phyloP scores from a whole-genome alignment of 169 alveolate species.

The Cryptosporidium muris region DNA sequence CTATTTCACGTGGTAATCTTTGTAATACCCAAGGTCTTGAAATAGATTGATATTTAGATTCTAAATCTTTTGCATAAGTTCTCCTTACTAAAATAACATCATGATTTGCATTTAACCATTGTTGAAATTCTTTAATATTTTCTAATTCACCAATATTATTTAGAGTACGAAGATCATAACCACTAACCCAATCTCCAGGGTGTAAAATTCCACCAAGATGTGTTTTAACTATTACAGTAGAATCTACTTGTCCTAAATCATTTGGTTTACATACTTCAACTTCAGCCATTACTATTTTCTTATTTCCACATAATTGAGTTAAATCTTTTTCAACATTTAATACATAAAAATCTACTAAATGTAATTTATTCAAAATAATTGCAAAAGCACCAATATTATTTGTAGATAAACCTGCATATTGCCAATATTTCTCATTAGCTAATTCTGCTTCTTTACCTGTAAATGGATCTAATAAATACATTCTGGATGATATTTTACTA shows the following conservation, averaged over 20 bases:
- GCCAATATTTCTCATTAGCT: constrained; percentile 85
- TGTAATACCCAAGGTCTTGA: constrained; percentile 74
- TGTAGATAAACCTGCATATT: constrained; percentile 72
- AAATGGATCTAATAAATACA: constrained; percentile 86
- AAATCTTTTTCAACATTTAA: constrained; percentile 36
- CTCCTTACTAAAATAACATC: constrained; percentile 83
- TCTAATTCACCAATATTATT: constrained; percentile 69
- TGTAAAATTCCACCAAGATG: constrained; percentile 85
- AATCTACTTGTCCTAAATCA: constrained; percentile 73
- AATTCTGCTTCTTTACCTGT: constrained; percentile 84
- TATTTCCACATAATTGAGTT: background rate
- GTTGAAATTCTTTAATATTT: constrained; percentile 32
- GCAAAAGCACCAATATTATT: constrained; percentile 7
- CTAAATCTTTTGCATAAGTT: constrained; percentile 63
- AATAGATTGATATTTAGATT: background rate
- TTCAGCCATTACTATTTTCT: constrained; percentile 35
- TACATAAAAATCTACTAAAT: constrained; percentile 60
- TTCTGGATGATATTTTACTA: constrained; percentile 81
- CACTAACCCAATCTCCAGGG: constrained; percentile 86
- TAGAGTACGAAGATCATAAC: constrained; percentile 84
- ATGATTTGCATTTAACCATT: constrained; percentile 73
- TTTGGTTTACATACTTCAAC: constrained; percentile 67
- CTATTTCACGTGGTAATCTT: constrained; percentile 58
- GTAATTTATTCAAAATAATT: constrained; percentile 29
- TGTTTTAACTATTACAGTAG: constrained; percentile 78